Percentiles rank a stretch among this genome's conserved stretches.
phyloP scores from a whole-genome alignment of 2,329 filamentous ascomycete genomes.

The Akanthomyces lecanii region DNA sequence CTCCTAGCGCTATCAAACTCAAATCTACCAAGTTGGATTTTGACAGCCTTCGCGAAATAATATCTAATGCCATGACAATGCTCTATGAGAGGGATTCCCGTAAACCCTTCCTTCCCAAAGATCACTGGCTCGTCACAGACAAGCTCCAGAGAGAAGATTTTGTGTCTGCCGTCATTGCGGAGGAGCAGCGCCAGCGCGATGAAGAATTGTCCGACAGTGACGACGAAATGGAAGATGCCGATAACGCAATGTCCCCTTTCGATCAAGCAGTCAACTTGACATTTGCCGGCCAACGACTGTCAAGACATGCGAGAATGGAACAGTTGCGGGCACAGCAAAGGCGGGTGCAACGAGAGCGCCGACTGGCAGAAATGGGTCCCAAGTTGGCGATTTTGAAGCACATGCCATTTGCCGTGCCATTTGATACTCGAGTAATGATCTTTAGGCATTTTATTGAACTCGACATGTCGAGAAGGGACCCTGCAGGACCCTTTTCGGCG shows the following conservation, averaged over 20 bases:
- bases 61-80: slow-evolving; percentile 78
- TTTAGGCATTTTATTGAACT: slow-evolving; percentile 88
- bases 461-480: slow-evolving; percentile 45
- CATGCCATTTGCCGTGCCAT: slow-evolving; percentile 96
- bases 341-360: slow-evolving; percentile 63
- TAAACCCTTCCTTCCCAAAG: slow-evolving; percentile 73
- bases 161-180: slow-evolving; percentile 76
- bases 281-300: slow-evolving; percentile 53
- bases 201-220: slow-evolving; percentile 34
- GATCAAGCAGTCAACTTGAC: slow-evolving; percentile 29
- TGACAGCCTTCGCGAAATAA: slow-evolving; percentile 71
- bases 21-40: slow-evolving; percentile 52
- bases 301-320: slow-evolving; percentile 62
- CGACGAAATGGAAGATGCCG: slow-evolving; percentile 27
- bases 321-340: slow-evolving; percentile 59
- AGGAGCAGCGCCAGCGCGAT: slow-evolving; percentile 76
- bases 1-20: slow-evolving; percentile 16
- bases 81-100: slow-evolving; percentile 91
- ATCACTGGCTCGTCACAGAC: slow-evolving; percentile 90
- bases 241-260: slow-evolving; percentile 29
- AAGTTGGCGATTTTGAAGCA: slow-evolving; percentile 88
- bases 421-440: slow-evolving; percentile 83
- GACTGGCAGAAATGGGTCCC: slow-evolving; percentile 75
- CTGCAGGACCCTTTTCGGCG: slow-evolving; percentile 24
- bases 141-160: slow-evolving; percentile 88